These are phyloP conservation scores for Cryomyces minteri DNA, from an alignment of 495 filamentous ascomycete genomes.

Conservation along the genomic window DNA sequence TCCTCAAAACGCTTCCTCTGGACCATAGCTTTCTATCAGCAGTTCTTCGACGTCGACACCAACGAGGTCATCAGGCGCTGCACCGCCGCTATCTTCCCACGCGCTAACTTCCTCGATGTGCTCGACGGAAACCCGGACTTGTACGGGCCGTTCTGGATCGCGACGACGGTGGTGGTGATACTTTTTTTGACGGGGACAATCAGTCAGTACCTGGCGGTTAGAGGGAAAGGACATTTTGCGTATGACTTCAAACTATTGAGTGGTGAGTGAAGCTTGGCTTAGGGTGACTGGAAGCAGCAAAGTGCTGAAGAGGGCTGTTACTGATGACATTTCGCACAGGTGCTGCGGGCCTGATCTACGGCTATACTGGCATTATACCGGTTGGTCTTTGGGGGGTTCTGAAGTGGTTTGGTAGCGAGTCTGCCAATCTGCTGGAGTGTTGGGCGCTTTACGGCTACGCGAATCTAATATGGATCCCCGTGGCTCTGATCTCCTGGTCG, in stretches of 20 bases:
- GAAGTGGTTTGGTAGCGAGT: constrained; percentile 82
- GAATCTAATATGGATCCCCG: constrained; percentile 91
- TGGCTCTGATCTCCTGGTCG: constrained; percentile 81
- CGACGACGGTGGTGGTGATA: constrained; percentile 90
- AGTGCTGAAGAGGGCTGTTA: neutral
- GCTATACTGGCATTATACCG: constrained; percentile 66
- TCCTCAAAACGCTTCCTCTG: constrained; percentile 76
- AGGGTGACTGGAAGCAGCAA: constrained; percentile 55
- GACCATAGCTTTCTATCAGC: constrained; percentile 84
- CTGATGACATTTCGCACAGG: constrained; percentile 25
- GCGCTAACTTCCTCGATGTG: constrained; percentile 87
- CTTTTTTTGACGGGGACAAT: constrained; percentile 91
- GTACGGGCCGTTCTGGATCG: constrained; percentile 96
- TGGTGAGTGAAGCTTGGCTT: constrained; percentile 73
- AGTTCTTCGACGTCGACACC: constrained; percentile 96
- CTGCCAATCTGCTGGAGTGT: constrained; percentile 81
- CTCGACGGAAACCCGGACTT: constrained; percentile 94
- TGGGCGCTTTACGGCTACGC: constrained; percentile 88
- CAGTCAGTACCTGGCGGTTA: constrained; percentile 59
- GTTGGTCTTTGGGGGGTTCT: constrained; percentile 72
- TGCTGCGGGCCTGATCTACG: constrained; percentile 72
- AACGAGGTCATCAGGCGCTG: constrained; percentile 69
- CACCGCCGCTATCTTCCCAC: constrained; percentile 66
- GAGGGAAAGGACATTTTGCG: constrained; percentile 41
- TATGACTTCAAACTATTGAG: constrained; percentile 81